These are phyloP conservation scores for Penicillium cosmopolitanum DNA, from an alignment of 495 filamentous ascomycete genomes.

Conservation along the genomic window DNA sequence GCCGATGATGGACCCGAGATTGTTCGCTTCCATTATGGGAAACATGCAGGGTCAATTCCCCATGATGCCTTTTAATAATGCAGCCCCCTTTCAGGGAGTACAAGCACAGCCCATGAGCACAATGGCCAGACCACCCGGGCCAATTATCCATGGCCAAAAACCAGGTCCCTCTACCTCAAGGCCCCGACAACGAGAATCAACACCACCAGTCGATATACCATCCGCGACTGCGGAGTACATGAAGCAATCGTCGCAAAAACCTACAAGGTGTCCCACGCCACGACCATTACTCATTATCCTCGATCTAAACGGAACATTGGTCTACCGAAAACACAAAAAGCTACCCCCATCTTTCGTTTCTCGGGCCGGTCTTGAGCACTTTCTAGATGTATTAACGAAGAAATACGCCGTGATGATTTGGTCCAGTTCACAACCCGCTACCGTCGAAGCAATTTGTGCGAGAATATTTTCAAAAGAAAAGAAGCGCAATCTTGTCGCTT, in stretches of 20 bases:
- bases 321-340: constrained; percentile 62
- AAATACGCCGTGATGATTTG: constrained; percentile 84
- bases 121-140: constrained; percentile 7
- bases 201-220: constrained; percentile 30
- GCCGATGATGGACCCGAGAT: constrained; percentile 13
- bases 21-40: constrained; percentile 12
- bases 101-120: constrained; percentile 26
- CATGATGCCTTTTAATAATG: constrained; percentile 18
- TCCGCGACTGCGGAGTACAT: constrained; percentile 49
- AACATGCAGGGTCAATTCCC: constrained; percentile 1
- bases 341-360: constrained; percentile 55
- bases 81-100: constrained; percentile 10
- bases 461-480: constrained; percentile 51
- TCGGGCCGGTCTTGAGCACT: constrained; percentile 64
- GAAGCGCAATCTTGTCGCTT: constrained; percentile 58
- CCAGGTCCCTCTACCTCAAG: not conserved
- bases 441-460: constrained; percentile 61
- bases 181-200: constrained; percentile 11
- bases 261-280: constrained; percentile 29
- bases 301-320: constrained; percentile 90
- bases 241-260: constrained; percentile 37
- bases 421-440: constrained; percentile 78
- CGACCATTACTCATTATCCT: constrained; percentile 75
- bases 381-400: constrained; percentile 67
- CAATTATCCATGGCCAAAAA: not conserved